These are phyloP conservation scores for Ustilago bromivora DNA, from an alignment of 1,284 basidiomycete genomes.

Conservation along the genomic window DNA sequence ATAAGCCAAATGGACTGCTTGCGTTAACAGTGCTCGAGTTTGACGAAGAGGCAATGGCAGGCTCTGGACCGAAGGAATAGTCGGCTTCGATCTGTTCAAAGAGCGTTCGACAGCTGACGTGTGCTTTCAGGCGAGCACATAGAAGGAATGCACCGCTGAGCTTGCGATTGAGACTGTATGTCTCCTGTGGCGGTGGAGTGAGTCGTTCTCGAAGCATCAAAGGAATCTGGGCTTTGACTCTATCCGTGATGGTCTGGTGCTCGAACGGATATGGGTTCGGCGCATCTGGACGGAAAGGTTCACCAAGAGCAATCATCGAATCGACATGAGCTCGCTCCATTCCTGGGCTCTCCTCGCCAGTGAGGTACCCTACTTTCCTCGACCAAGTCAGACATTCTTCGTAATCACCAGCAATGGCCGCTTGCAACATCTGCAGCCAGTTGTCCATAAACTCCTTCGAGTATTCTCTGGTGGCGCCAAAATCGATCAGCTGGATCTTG, in stretches of 20 bases:
- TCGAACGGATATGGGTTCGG: conserved; percentile 79
- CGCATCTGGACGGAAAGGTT: conserved; percentile 79
- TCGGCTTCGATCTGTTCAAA: conserved; percentile 42
- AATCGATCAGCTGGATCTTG: conserved; percentile 89
- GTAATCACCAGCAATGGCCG: conserved; percentile 80
- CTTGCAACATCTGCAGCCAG: conserved; percentile 84
- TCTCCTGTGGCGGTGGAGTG: conserved; percentile 92
- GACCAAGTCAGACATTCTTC: conserved; percentile 81
- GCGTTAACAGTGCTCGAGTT: not conserved
- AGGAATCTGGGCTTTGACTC: conserved; percentile 85
- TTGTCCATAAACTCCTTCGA: conserved; percentile 86
- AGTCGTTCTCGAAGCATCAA: conserved; percentile 89
- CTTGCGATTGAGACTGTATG: conserved; percentile 95
- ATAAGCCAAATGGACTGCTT: conserved; percentile 17
- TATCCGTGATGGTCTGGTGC: conserved; percentile 76
- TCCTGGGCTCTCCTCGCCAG: conserved; percentile 86
- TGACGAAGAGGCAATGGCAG: not conserved
- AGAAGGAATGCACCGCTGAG: conserved; percentile 92
- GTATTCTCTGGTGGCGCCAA: conserved; percentile 92
- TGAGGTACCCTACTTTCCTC: conserved; percentile 85
- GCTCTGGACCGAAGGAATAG: conserved; percentile 30
- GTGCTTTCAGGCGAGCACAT: conserved; percentile 83
- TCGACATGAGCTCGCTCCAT: conserved; percentile 91
- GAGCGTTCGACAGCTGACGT: conserved; percentile 79
- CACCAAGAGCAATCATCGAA: conserved; percentile 81